Evolutionary conservation across 495 filamentous ascomycete species (phyloP), one percentile per base, ranked within the genome.

Genomic region (Daldinia childiae): DNA sequence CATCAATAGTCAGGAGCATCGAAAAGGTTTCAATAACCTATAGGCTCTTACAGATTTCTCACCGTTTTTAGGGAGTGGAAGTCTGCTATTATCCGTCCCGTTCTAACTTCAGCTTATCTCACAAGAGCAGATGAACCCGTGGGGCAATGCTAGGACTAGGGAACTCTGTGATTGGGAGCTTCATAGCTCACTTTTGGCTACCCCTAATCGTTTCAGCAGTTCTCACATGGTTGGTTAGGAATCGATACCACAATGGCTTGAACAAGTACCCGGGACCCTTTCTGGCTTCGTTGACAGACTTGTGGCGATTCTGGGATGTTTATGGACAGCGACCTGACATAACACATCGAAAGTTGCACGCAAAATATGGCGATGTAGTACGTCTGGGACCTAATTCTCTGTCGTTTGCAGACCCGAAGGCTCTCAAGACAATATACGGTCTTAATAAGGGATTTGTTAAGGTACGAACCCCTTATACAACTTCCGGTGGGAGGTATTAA

Each of bases 381-480:
- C 86, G 91, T 30, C 77, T 93, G 12, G 89, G 91, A 3, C 91
- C 91, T 12, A 88, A 91, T 65, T 82, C 82, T 1, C 77, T 93
- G 24, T 90, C 90, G 0, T 91, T 93, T 68, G 82, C 87, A 4
- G 86, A 92, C 70, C 90, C 91, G 0, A 83, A 84, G 57, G 88
- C 90, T 12, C 79, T 93, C 52, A 92, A 90, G 74, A 82, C 83
- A 7, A 94, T 95, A 29, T 95, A 94, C 74, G 90, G 92, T 1
- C 82, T 94, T 62, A 93, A 93, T 74, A 93, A 93, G 78, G 91
- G 91, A n/a, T 92, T 92, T 75, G 82, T 81, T 62, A 95, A 94
- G 85, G 90, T 92, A 66, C 50, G 78, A 17, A 15, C 59, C 71
- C 29, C 58, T 72, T 30, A 62, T 34, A 41, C 27, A 17, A 67